Percentiles rank a stretch among this genome's conserved stretches.
phyloP scores from a whole-genome alignment of 2,329 filamentous ascomycete species.

The Verticillium nubilum region DNA sequence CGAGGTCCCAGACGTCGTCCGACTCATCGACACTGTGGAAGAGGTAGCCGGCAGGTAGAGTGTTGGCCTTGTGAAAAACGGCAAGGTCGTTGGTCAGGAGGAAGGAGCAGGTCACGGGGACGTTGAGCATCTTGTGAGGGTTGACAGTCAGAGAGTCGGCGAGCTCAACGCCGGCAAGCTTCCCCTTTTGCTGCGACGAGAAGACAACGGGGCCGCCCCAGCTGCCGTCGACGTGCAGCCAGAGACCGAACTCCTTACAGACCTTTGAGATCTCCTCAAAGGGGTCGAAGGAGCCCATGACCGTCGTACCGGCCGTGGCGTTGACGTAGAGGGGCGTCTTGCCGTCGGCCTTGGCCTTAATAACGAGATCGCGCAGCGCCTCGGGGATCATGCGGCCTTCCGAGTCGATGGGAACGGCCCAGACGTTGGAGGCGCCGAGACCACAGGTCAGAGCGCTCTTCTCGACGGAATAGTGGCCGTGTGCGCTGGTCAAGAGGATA shows the following conservation, averaged over 20 bases:
- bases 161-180: slow-evolving; percentile 64
- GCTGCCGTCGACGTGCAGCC: slow-evolving; percentile 88
- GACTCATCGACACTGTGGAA: slow-evolving; percentile 58
- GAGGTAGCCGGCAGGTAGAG: slow-evolving; percentile 78
- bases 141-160: slow-evolving; percentile 85
- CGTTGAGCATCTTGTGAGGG: slow-evolving; percentile 96
- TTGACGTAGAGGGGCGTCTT: slow-evolving; percentile 92
- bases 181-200: slow-evolving; percentile 54
- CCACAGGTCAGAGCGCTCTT: slow-evolving; percentile 92
- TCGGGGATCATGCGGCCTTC: slow-evolving; percentile 65
- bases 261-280: slow-evolving; percentile 64
- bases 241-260: slow-evolving; percentile 67
- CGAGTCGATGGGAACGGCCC: slow-evolving; percentile 67
- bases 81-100: slow-evolving; percentile 72
- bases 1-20: slow-evolving; percentile 75
- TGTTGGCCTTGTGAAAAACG: slow-evolving; percentile 79
- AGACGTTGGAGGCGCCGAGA: slow-evolving; percentile 69
- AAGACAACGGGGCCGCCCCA: slow-evolving; percentile 89
- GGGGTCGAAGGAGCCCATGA: slow-evolving; percentile 83
- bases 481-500: slow-evolving; percentile 79
- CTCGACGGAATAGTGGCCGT: slow-evolving; percentile 92
- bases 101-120: slow-evolving; percentile 86
- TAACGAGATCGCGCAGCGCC: slow-evolving; percentile 58
- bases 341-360: slow-evolving; percentile 57
- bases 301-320: slow-evolving; percentile 90